Evolutionary conservation across 495 filamentous ascomycete species (phyloP), one percentile per base, ranked within the genome.

Genomic region (Aspergillus taichungensis): DNA sequence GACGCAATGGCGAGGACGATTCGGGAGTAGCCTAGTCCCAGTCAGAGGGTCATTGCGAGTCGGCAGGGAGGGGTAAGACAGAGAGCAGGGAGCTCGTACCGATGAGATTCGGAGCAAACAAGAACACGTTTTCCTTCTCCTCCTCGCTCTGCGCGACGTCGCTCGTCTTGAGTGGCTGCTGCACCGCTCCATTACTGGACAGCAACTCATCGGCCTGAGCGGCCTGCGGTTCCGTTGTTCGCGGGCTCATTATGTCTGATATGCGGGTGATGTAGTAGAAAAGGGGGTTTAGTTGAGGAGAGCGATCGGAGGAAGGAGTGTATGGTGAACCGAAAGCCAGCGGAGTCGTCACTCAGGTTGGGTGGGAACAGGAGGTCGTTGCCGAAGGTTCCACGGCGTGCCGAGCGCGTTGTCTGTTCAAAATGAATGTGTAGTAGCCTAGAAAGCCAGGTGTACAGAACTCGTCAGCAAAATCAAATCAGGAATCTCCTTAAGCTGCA

Each of bases 61-160:
- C 8, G 24, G 14, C 18, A 42, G 44, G 13, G 34, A 8, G 24
- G 8, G 4, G 46, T 10, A 11, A 34, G 12, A 29, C 18, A 24
- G 18, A 24, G 18, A 24, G 18, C 18, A n/a, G 37, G 35, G 41
- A 33, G 53, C 76, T 57, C 79, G 44, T 74, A 94, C 89, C 91
- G 53, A 97, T 96, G 18, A 96, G 66, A 54, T 98, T 98, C 6
- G 92, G 92, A 53, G 78, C 82, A 68, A 96, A 96, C n/a, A 95
- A 64, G 55, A 95, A 98, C 49, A 98, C 85, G 63, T 95, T 96
- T 71, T 95, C 91, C 31, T 73, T 61, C 6, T 75, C 68, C 28
- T 63, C 55, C 18, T 53, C 50, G 11, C 43, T 30, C 35, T 52
- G 42, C 10, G 59, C 56, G 8, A 45, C 49, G 8, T 42, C 50